Percentiles rank a stretch among this genome's conserved stretches.
phyloP scores from a whole-genome alignment of 1,284 basidiomycete species.

The Cutaneotrichosporon mucoides region DNA sequence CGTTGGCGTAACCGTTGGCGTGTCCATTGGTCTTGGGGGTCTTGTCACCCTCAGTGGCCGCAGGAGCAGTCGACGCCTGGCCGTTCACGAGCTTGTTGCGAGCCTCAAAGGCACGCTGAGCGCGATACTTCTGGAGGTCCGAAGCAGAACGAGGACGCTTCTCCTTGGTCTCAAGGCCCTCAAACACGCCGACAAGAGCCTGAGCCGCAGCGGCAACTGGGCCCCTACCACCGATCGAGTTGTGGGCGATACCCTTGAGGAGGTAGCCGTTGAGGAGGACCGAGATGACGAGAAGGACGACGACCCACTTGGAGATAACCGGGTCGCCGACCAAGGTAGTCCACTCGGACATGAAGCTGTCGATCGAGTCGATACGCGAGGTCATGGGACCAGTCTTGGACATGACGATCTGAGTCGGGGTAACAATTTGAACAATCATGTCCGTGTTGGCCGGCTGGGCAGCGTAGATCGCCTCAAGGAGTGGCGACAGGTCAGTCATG shows the following conservation, averaged over 20 bases:
- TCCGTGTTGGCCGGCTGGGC: conserved; percentile 50
- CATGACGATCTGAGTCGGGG: conserved; percentile 61
- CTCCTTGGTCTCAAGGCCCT: conserved; percentile 23
- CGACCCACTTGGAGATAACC: conserved; percentile 92
- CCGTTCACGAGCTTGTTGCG: conserved; percentile 11
- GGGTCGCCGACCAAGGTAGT: conserved; percentile 92
- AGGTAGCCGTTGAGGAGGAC: conserved; percentile 92
- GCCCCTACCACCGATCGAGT: conserved; percentile 48
- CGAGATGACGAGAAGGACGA: conserved; percentile 77
- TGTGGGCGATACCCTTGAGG: conserved; percentile 64
- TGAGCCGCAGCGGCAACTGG: conserved; percentile 52
- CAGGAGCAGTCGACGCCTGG: background rate
- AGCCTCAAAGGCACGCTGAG: conserved; percentile 11
- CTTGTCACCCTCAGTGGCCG: conserved; percentile 18
- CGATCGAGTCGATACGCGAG: conserved; percentile 56
- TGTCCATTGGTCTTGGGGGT: conserved; percentile 18
- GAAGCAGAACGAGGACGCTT: conserved; percentile 14
- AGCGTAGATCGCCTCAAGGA: conserved; percentile 60
- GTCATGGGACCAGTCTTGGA: conserved; percentile 23
- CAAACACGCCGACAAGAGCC: conserved; percentile 49
- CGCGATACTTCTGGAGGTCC: conserved; percentile 12
- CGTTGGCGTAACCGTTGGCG: conserved; percentile 15
- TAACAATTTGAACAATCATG: conserved; percentile 67
- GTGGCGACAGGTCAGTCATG: conserved; percentile 57
- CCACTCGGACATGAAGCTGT: conserved; percentile 91